Conservation (phyloP, 306 rosid species). For the Sicyos edulis region DNA sequence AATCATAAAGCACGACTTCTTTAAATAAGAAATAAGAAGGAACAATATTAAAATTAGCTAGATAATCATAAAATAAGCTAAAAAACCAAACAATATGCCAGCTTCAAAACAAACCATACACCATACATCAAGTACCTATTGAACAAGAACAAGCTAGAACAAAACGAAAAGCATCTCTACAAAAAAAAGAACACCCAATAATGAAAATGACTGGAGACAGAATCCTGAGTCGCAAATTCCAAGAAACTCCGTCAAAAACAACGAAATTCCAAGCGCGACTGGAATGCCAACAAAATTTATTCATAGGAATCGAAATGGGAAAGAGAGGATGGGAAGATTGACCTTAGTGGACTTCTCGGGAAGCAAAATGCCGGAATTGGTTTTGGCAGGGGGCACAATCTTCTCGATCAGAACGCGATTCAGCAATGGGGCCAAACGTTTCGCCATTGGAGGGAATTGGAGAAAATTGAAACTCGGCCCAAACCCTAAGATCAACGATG, state of each 20-base stretch:
- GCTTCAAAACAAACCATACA: background rate
- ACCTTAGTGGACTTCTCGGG: conserved; percentile 62
- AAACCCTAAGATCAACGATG: background rate
- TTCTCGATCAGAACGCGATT: conserved; percentile 70
- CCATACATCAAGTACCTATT: background rate
- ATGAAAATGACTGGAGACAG: background rate
- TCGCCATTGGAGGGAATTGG: conserved; percentile 39
- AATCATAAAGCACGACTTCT: background rate
- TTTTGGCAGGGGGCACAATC: conserved; percentile 60
- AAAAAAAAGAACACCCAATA: background rate
- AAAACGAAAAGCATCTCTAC: background rate
- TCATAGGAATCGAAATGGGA: background rate
- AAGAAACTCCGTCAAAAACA: background rate
- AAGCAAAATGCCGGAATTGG: conserved; percentile 50
- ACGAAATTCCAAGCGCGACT: background rate
- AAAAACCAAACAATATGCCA: background rate
- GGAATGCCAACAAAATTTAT: background rate
- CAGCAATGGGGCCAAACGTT: conserved; percentile 62
- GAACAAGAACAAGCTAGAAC: background rate
- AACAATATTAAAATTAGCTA: background rate
- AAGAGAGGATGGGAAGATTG: conserved; percentile 17
- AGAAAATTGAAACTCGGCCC: background rate
- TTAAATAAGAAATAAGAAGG: background rate
- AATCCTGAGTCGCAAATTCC: background rate
- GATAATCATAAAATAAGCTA: background rate